A percentile compares a stretch with the other conserved stretches of the same genome.
These are phyloP conservation scores for Syzygium oleosum DNA, from an alignment of 345 rosid species.

Conservation along the genomic window DNA sequence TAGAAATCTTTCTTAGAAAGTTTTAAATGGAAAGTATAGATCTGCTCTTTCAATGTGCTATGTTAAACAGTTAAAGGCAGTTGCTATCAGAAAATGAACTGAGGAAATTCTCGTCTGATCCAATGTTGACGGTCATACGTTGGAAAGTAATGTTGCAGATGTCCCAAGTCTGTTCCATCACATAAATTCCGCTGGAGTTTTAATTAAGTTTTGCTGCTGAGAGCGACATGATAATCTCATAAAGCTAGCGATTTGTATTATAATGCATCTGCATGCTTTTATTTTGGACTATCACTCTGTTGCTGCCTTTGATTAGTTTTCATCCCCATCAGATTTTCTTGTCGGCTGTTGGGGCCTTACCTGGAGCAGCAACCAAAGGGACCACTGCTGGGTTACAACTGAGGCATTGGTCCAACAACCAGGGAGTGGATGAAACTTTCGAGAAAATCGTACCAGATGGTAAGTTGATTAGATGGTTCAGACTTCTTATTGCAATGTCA, in stretches of 20 bases:
- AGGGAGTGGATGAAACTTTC: slow-evolving; percentile 31
- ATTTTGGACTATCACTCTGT: background rate
- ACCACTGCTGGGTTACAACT: slow-evolving; percentile 15
- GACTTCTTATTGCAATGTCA: background rate
- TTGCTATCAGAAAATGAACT: background rate
- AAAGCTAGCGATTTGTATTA: background rate
- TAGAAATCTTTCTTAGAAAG: background rate
- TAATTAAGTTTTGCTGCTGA: background rate
- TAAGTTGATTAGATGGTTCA: slow-evolving; percentile 12
- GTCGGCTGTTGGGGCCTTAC: slow-evolving; percentile 49
- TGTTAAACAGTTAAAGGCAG: background rate
- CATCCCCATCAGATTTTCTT: slow-evolving; percentile 51
- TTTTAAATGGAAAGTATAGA: background rate
- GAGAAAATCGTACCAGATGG: slow-evolving; percentile 71
- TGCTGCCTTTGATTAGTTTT: background rate
- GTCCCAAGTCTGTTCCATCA: background rate
- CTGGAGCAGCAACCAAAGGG: slow-evolving; percentile 30
- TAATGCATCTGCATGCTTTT: background rate
- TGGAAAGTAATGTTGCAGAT: background rate
- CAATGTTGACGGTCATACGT: background rate
- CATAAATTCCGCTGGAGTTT: background rate
- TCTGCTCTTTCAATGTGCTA: background rate
- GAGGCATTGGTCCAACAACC: slow-evolving; percentile 23
- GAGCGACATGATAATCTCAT: background rate
- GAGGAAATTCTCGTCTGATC: background rate